A percentile compares a stretch with the other conserved stretches of the same genome.
Evolutionary conservation across 192 early-diverging fungal genomes (phyloP).

Genomic region (Backusella liffmaniae): DNA sequence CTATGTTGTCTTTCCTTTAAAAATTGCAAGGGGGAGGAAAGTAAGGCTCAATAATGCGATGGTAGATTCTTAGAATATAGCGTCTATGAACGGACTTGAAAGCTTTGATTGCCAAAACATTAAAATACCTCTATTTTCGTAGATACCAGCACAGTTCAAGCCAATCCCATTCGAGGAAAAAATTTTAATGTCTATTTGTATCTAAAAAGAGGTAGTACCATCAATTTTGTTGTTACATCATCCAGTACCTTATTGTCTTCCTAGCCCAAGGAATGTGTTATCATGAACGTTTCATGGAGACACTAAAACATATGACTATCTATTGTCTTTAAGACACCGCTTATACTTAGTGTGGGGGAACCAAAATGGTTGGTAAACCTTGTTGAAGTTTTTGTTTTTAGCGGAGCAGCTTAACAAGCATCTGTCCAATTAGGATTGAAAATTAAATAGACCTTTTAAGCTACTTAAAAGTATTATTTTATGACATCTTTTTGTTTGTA

Average conservation of each 20-base stretch:
- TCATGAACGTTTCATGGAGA: not conserved
- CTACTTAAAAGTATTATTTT: not conserved
- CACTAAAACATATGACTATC: slow-evolving; percentile 5
- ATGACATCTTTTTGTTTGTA: not conserved
- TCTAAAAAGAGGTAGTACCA: slow-evolving; percentile 2
- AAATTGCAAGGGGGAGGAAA: not conserved
- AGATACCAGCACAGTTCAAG: not conserved
- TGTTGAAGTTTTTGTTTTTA: not conserved
- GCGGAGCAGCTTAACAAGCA: not conserved
- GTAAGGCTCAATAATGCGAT: not conserved
- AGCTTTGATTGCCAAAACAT: not conserved
- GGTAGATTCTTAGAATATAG: not conserved
- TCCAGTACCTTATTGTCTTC: not conserved
- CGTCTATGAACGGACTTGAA: slow-evolving; percentile 3
- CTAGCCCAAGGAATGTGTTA: not conserved
- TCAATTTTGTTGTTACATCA: not conserved
- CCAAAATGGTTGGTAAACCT: not conserved
- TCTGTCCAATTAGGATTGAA: not conserved
- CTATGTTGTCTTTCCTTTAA: not conserved
- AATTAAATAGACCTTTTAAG: not conserved
- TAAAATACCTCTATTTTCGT: slow-evolving; percentile 6
- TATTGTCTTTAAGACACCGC: not conserved
- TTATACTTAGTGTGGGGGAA: not conserved
- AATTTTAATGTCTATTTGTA: not conserved
- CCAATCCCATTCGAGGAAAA: slow-evolving; percentile 2